Conservation (phyloP, 192 early-diverging fungal genomes). For the Coemansia sp. region DNA sequence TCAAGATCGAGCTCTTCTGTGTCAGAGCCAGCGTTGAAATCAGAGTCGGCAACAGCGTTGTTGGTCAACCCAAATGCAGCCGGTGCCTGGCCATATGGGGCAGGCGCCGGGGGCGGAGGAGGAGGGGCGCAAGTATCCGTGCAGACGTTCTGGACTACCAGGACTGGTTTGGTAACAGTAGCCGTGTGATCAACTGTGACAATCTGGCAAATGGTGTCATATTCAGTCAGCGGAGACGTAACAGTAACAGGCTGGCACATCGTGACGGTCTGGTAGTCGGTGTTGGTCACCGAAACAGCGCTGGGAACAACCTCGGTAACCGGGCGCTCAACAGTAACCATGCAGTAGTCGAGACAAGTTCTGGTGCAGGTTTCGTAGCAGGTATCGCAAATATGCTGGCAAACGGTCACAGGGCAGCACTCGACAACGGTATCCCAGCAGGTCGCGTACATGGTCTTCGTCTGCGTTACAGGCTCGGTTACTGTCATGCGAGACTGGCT, state of each 20-base stretch:
- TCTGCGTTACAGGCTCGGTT: slow-evolving; percentile 23
- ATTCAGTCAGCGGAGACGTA: slow-evolving; percentile 37
- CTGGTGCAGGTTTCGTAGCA: slow-evolving; percentile 44
- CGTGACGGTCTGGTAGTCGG: slow-evolving; percentile 35
- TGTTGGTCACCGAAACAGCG: slow-evolving; percentile 29
- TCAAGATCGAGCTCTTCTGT: slow-evolving; percentile 13
- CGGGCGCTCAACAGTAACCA: slow-evolving; percentile 36
- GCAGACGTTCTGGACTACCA: slow-evolving; percentile 53
- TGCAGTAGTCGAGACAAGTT: slow-evolving; percentile 39
- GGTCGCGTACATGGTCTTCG: slow-evolving; percentile 20
- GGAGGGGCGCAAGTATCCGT: slow-evolving; percentile 23
- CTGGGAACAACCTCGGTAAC: slow-evolving; percentile 35
- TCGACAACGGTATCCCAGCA: slow-evolving; percentile 46
- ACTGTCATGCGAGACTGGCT: slow-evolving; percentile 21
- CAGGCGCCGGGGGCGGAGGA: slow-evolving; percentile 14
- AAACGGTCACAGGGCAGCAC: slow-evolving; percentile 48
- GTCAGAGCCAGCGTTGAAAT: slow-evolving; percentile 7
- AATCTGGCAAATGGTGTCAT: slow-evolving; percentile 51
- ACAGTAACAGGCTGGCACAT: slow-evolving; percentile 54
- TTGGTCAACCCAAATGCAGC: slow-evolving; percentile 2
- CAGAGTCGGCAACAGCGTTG: background rate
- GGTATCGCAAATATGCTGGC: slow-evolving; percentile 35
- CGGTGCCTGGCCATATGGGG: slow-evolving; percentile 10
- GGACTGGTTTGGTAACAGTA: slow-evolving; percentile 50
- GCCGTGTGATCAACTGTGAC: slow-evolving; percentile 45